These are phyloP conservation scores for Fusarium bactridioides DNA, from an alignment of 2,329 filamentous ascomycete species.

Conservation along the genomic window DNA sequence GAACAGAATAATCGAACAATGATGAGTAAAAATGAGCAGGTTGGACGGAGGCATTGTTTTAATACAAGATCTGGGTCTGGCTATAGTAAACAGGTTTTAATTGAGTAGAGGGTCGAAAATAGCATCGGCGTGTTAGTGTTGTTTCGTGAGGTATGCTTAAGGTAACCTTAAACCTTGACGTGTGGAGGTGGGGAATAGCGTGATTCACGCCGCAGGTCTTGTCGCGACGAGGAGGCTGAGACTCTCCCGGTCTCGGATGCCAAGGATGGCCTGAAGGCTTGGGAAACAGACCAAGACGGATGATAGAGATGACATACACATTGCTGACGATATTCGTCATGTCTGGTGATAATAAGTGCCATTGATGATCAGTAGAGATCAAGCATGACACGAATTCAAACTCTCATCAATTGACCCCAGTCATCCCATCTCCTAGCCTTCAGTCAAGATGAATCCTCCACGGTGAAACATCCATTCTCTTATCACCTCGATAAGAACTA, in stretches of 20 bases:
- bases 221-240: not conserved
- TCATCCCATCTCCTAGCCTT: not conserved
- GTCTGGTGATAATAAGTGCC: accelerated
- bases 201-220: not conserved
- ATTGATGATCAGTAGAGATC: not conserved
- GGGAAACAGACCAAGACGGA: not conserved
- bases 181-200: not conserved
- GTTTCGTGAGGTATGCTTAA: conserved; percentile 7
- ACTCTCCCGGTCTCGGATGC: conserved; percentile 7
- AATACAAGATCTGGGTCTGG: not conserved
- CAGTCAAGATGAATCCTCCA: not conserved
- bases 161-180: conserved; percentile 14
- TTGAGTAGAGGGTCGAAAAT: not conserved
- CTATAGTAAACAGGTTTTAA: not conserved
- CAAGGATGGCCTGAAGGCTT: not conserved
- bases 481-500: not conserved
- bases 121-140: not conserved
- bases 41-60: conserved; percentile 9
- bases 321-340: not conserved
- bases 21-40: conserved; percentile 21
- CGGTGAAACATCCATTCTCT: not conserved
- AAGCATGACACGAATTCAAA: accelerated
- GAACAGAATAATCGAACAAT: conserved; percentile 24
- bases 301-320: accelerated
- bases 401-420: not conserved